phyloP scores from a whole-genome alignment of 169 alveolate genomes.

The Besnoitia besnoiti region DNA sequence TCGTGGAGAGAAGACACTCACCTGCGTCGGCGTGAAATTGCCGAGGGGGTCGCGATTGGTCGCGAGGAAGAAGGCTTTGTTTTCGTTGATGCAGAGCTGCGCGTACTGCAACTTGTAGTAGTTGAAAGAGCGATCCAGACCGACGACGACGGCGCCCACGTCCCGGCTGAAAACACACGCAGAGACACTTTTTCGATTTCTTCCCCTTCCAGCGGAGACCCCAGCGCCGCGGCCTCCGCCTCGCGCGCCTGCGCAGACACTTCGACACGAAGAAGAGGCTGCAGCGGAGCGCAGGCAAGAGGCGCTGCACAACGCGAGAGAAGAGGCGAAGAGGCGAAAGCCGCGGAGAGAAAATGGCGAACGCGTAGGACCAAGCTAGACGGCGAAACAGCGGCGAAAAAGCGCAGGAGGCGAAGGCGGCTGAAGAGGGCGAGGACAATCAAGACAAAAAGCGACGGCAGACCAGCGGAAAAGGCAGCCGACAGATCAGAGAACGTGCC shows the following conservation, averaged over 20 bases:
- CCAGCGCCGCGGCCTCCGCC: too few species aligned
- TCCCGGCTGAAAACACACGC: too few species aligned
- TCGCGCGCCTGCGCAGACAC: too few species aligned
- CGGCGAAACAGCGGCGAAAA: not conserved
- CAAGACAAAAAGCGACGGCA: not conserved
- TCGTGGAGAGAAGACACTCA: not conserved
- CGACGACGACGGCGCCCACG: conserved; percentile 77
- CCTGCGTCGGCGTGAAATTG: conserved; percentile 69
- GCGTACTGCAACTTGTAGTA: conserved; percentile 77
- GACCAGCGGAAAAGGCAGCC: not conserved
- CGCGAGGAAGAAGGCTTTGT: conserved; percentile 72
- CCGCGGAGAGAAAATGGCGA: not conserved
- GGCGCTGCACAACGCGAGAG: not conserved
- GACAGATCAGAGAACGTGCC: not conserved
- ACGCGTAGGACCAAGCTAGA: not conserved
- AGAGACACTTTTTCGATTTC: too few species aligned
- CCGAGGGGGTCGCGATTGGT: conserved; percentile 75
- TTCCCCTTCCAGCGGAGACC: too few species aligned
- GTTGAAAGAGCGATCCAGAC: conserved; percentile 71
- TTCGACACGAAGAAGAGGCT: too few species aligned
- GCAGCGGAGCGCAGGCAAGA: too few species aligned
- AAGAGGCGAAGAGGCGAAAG: not conserved
- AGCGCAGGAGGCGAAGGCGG: not conserved
- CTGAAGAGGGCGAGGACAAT: not conserved
- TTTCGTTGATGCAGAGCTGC: conserved; percentile 70